Evolutionary conservation across 2,329 filamentous ascomycete genomes (phyloP).

Genomic region (Colletotrichum tropicale): DNA sequence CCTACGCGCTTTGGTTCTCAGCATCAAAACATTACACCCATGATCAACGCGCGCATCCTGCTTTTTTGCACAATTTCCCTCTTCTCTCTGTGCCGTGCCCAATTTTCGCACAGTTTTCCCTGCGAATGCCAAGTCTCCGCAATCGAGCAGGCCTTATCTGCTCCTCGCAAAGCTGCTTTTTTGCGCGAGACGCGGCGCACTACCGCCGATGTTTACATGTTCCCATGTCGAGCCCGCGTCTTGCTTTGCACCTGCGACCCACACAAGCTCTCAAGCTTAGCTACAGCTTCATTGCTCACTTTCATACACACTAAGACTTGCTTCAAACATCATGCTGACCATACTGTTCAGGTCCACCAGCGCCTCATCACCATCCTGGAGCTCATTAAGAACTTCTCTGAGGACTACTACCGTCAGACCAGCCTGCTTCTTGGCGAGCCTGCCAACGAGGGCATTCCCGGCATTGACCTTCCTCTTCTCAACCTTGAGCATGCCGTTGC

Average conservation of each 20-base stretch:
- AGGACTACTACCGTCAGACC: constrained; percentile 87
- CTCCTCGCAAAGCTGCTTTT: neutral
- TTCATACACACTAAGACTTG: neutral
- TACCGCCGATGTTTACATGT: neutral
- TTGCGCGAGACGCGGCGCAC: neutral
- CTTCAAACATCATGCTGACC: constrained; percentile 37
- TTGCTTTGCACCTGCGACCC: constrained; percentile 19
- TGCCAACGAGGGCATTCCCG: constrained; percentile 47
- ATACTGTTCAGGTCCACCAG: constrained; percentile 67
- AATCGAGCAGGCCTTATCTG: neutral
- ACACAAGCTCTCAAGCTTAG: neutral
- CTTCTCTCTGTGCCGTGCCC: neutral
- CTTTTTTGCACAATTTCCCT: neutral
- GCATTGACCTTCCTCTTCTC: constrained; percentile 47
- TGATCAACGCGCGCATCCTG: neutral
- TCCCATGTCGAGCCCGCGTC: constrained; percentile 21
- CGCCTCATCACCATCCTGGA: constrained; percentile 80
- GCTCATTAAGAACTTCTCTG: constrained; percentile 78
- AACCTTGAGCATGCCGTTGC: constrained; percentile 58
- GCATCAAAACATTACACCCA: neutral
- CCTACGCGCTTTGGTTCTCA: constrained; percentile 7
- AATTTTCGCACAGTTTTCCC: neutral
- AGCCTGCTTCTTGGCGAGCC: constrained; percentile 78
- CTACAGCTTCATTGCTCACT: neutral
- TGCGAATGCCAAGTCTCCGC: neutral